Conservation (phyloP, 2,329 filamentous ascomycete species). For the Cladorrhinum sp. region DNA sequence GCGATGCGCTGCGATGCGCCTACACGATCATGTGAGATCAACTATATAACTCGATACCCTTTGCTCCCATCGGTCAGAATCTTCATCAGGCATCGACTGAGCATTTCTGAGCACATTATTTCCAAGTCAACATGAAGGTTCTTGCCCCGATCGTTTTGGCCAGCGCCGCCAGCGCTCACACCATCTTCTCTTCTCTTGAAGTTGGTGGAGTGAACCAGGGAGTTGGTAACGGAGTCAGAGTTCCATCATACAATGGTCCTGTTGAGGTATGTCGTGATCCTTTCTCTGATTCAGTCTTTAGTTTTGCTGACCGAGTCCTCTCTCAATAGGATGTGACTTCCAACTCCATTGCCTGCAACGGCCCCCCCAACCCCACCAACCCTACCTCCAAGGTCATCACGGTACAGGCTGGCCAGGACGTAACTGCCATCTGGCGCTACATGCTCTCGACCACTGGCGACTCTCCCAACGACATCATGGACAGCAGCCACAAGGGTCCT, state of each 20-base stretch:
- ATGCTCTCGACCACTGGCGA: slow-evolving; percentile 26
- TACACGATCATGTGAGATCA: neutral
- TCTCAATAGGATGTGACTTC: slow-evolving; percentile 20
- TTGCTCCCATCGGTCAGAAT: neutral
- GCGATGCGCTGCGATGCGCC: neutral
- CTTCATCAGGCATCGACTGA: neutral
- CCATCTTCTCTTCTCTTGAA: slow-evolving; percentile 28
- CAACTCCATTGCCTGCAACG: slow-evolving; percentile 28
- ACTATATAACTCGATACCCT: slow-evolving; percentile 5
- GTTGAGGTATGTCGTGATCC: slow-evolving; percentile 13
- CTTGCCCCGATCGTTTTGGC: slow-evolving; percentile 24
- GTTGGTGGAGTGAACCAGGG: slow-evolving; percentile 27
- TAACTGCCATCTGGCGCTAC: slow-evolving; percentile 29
- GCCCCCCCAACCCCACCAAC: slow-evolving; percentile 24
- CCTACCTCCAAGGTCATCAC: slow-evolving; percentile 28
- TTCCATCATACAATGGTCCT: slow-evolving; percentile 29
- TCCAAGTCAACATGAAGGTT: slow-evolving; percentile 21
- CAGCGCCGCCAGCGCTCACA: slow-evolving; percentile 24
- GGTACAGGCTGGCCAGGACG: slow-evolving; percentile 25
- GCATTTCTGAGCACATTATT: slow-evolving; percentile 8
- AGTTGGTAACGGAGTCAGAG: slow-evolving; percentile 24
- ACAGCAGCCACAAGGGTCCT: slow-evolving; percentile 28
- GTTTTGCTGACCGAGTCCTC: neutral
- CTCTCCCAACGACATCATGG: slow-evolving; percentile 29
- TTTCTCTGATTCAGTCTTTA: neutral